These are phyloP conservation scores for Calonectria hongkongensis DNA, from an alignment of 2,329 filamentous ascomycete genomes.

Conservation along the genomic window DNA sequence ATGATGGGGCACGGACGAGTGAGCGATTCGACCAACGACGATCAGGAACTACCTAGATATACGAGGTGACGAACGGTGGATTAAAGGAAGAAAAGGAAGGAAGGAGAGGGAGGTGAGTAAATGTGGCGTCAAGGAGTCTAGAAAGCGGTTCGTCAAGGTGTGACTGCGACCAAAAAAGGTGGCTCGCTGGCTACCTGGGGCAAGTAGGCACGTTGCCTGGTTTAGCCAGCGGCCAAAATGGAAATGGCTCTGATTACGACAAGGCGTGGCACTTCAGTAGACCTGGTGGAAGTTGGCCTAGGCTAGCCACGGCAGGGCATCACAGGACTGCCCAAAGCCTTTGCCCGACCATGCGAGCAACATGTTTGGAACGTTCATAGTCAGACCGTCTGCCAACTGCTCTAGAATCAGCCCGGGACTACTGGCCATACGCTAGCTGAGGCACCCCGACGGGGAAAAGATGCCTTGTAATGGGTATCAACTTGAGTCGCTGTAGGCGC, in stretches of 20 bases:
- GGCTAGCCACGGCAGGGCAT: conserved; percentile 1
- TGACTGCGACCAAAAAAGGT: neutral
- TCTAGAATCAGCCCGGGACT: conserved; percentile 6
- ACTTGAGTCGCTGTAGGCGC: neutral
- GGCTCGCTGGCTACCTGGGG: conserved; percentile 13
- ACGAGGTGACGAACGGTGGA: neutral
- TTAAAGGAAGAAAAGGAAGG: neutral
- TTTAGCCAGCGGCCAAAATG: conserved; percentile 16
- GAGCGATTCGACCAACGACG: neutral
- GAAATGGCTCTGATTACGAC: conserved; percentile 5
- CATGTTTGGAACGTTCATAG: neutral
- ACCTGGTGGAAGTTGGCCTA: neutral
- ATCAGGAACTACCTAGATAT: conserved; percentile 19
- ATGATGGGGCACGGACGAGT: neutral
- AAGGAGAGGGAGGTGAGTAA: neutral
- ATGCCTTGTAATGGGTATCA: conserved; percentile 32
- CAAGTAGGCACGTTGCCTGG: conserved; percentile 20
- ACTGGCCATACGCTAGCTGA: neutral
- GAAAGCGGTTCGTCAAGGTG: conserved; percentile 1
- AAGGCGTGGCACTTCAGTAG: conserved; percentile 1
- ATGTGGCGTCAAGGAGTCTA: conserved; percentile 2
- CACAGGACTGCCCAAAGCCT: neutral
- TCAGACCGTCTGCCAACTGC: neutral
- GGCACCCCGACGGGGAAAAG: conserved; percentile 14
- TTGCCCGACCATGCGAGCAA: neutral